Evolutionary conservation across 2,329 filamentous ascomycete species (phyloP), one percentile per base, ranked within the genome.

Genomic region (Fusarium verrucosum): DNA sequence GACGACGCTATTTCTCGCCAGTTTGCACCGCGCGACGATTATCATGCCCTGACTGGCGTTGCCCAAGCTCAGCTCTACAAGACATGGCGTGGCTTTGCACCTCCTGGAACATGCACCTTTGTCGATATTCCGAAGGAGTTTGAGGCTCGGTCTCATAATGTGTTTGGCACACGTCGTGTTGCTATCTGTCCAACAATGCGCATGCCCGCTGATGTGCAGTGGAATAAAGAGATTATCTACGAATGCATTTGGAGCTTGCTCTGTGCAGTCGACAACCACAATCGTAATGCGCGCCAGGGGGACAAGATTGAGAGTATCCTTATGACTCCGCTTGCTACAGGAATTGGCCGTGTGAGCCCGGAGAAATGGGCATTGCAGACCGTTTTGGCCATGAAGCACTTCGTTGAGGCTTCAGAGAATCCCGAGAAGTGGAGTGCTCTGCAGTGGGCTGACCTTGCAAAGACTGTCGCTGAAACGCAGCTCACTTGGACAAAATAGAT

Each of bases 151-250:
- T 74, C 75, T 14, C 66, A 63, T 14, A 82, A 82, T 44, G 55
- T 67, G 1, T 82, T 79, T 74, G 78, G 76, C 0, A 81, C 79
- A 14, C 73, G 68, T 3, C 81, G 78, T 57, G 58, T 86, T 2
- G 82, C 80, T 6, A 72, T 86, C 2, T 85, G 82, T 68, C 83
- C 83, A 22, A 85, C 83, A 0, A 86, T 85, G 83, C 75, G 82
- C 17, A 69, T 77, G 28, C 83, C 83, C 1, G 60, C 73, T 6
- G 62, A 75, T 20, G 81, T 79, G 10, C 62, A 41, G 7, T 85
- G 83, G 83, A 79, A 85, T 65, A 73, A 77, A 4, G 83, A 85
- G 69, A 75, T 86, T 10, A 78, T 85, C 4, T 85, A 83, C 61
- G 80, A 85, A 69, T 83, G 82, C 72, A 69, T 83, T 0, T 85